Evolutionary conservation across 2,329 filamentous ascomycete species (phyloP).

Genomic region (Aureobasidium musti): DNA sequence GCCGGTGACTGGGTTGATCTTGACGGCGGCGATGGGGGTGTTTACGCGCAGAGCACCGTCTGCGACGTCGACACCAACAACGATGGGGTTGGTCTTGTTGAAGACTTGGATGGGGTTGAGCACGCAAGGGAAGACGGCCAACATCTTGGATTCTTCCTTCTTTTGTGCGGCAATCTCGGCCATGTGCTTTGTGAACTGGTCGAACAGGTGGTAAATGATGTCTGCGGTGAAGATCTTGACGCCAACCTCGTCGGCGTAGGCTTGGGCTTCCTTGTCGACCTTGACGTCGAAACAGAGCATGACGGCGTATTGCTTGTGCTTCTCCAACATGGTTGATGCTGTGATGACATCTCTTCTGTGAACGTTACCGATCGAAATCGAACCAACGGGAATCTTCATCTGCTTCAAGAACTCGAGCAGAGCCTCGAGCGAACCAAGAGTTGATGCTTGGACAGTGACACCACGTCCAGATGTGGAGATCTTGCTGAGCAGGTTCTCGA

Average conservation of each 20-base stretch:
- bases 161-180: constrained; percentile 80
- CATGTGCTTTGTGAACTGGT: constrained; percentile 96
- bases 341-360: constrained; percentile 98
- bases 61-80: constrained; percentile 92
- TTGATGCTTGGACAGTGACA: constrained; percentile 96
- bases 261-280: constrained; percentile 92
- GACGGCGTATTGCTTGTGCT: constrained; percentile 90
- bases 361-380: constrained; percentile 95
- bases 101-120: constrained; percentile 88
- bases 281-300: constrained; percentile 99
- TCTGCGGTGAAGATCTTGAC: constrained; percentile 98
- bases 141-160: constrained; percentile 93
- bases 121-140: constrained; percentile 96
- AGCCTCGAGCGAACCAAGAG: constrained; percentile 93
- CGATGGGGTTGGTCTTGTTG: constrained; percentile 96
- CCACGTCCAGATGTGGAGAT: constrained; percentile 90
- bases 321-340: constrained; percentile 93
- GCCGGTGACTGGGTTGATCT: constrained; percentile 74
- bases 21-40: constrained; percentile 87
- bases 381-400: constrained; percentile 95
- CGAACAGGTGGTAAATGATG: constrained; percentile 98
- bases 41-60: constrained; percentile 84
- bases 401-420: constrained; percentile 93
- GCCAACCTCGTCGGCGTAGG: constrained; percentile 88
- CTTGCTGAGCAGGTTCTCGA: constrained; percentile 85